Evolutionary conservation across 805 yeast genomes (phyloP), one percentile per base, ranked within the genome.

Genomic region (Metschnikowia continentalis): DNA sequence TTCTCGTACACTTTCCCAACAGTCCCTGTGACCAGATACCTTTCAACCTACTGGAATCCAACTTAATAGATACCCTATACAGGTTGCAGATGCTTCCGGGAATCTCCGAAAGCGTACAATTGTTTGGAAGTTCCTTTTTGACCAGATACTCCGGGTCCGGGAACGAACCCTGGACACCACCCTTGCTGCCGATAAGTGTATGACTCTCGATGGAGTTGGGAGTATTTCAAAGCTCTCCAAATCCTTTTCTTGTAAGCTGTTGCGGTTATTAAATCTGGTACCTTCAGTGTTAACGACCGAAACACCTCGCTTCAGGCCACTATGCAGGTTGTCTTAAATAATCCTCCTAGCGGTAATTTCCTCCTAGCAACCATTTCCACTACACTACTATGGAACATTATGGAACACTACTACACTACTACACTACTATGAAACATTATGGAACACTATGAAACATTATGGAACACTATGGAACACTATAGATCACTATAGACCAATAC

Each of bases 131-230:
- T 53, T 53, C 22, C 51, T 53, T 37, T 52, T 49, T 32, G 33
- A 48, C 15, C 56, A 50, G 52, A 46, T 53, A 50, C 51, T 50
- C 52, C 43, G 47, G 26, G 54, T 53, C 30, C 41, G 45, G 26
- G 56, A 53, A n/a, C 11, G 39, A 6, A 13, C 41, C 6, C 39
- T n/a, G 13, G 37, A 14, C 2, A 6, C 30, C 14, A 19, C 19
- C 19, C 5, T 42, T 5, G 20, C 37, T 7, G 37, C 36, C 14
- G 33, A 42, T 5, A 42, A 42, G 32, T 32, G 38, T 30, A 14
- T 42, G 38, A 42, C 46, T 1, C 38, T 42, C 8, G 46, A 42
- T 6, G 46, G 46, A 2, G 4, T 4, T 4, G 36, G 38, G 1
- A 20, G 22, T 2, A 13, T 22, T 6, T 6, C 33, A 2, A 6